Conservation (phyloP, 2,329 filamentous ascomycete species). For the Massarina eburnea region DNA sequence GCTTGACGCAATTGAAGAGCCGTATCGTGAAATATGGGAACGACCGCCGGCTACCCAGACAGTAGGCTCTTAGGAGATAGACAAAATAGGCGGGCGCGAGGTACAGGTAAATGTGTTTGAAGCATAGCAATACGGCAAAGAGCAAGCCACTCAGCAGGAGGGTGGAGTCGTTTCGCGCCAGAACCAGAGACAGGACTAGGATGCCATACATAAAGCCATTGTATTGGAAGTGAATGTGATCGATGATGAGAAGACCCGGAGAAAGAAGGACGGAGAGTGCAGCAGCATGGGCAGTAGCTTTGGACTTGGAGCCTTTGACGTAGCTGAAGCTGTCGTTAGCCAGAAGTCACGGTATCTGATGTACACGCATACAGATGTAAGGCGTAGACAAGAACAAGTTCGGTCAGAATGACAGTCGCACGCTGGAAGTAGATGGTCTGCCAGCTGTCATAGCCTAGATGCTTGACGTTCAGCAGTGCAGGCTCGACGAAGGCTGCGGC, state of each 20-base stretch:
- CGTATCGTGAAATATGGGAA: conserved; percentile 68
- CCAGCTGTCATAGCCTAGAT: conserved; percentile 87
- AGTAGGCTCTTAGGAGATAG: conserved; percentile 86
- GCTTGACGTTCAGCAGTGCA: conserved; percentile 77
- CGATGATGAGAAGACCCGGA: conserved; percentile 91
- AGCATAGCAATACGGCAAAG: conserved; percentile 83
- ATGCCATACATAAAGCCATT: conserved; percentile 96
- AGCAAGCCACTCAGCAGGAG: conserved; percentile 76
- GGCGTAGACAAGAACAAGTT: conserved; percentile 81
- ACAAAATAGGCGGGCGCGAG: conserved; percentile 95
- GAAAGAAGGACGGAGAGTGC: conserved; percentile 89
- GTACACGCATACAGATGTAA: conserved; percentile 65
- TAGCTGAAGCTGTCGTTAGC: conserved; percentile 56
- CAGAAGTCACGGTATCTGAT: background rate
- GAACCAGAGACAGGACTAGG: conserved; percentile 80
- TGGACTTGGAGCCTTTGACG: conserved; percentile 73
- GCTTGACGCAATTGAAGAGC: conserved; percentile 78
- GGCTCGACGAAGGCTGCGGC: conserved; percentile 75
- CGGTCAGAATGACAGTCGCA: conserved; percentile 80
- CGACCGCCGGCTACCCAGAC: conserved; percentile 74
- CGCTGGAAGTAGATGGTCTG: conserved; percentile 93
- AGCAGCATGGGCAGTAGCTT: conserved; percentile 77
- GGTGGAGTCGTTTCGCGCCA: conserved; percentile 74
- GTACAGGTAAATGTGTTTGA: conserved; percentile 99
- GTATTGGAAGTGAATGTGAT: conserved; percentile 99